Evolutionary conservation across 2,329 filamentous ascomycete species (phyloP).

Genomic region (Neocucurbitaria cava): DNA sequence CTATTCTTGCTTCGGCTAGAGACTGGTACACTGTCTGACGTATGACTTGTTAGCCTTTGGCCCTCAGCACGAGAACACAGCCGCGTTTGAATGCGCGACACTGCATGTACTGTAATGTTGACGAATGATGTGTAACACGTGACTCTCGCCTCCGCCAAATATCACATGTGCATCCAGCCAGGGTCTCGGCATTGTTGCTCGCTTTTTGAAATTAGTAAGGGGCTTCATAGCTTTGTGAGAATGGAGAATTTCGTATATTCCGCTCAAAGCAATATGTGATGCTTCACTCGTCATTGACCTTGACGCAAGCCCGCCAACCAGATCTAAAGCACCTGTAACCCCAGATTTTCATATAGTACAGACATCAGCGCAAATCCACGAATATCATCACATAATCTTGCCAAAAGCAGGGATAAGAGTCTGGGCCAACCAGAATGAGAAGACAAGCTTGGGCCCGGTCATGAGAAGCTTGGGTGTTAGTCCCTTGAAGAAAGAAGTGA

Average conservation of each 20-base stretch:
- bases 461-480: slow-evolving; percentile 96
- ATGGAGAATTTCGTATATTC: slow-evolving; percentile 37
- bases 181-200: slow-evolving; percentile 2
- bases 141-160: not conserved
- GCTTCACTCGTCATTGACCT: slow-evolving; percentile 18
- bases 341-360: slow-evolving; percentile 38
- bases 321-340: slow-evolving; percentile 24
- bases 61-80: not conserved
- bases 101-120: no score
- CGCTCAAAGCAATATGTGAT: slow-evolving; percentile 13
- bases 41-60: slow-evolving; percentile 4
- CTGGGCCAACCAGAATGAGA: slow-evolving; percentile 99
- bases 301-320: slow-evolving; percentile 23
- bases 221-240: slow-evolving; percentile 5
- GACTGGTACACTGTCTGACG: slow-evolving; percentile 16
- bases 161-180: slow-evolving; percentile 1
- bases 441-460: slow-evolving; percentile 98
- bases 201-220: not conserved
- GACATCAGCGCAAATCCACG: slow-evolving; percentile 19
- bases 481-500: slow-evolving; percentile 94
- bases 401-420: slow-evolving; percentile 95
- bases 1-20: slow-evolving; percentile 15
- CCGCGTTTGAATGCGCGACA: not conserved
- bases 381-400: slow-evolving; percentile 61
- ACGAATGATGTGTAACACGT: not conserved